Evolutionary conservation across 805 yeast species (phyloP).

Genomic region (Yamadazyma paraphyllophila): DNA sequence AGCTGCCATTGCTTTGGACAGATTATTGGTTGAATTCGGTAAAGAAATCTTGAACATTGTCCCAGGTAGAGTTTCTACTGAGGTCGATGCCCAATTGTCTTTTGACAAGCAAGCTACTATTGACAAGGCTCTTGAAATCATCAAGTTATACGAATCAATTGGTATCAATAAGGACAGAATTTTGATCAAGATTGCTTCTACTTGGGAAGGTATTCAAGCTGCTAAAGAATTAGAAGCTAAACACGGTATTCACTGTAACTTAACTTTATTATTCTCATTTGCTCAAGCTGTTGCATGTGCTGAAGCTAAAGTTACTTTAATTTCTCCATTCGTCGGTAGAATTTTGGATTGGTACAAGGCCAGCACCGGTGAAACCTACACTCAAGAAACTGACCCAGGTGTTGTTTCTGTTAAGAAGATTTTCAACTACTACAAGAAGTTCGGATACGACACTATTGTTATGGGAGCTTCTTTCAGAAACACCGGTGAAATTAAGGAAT

Average conservation of each 20-base stretch:
- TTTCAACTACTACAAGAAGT: constrained; percentile 97
- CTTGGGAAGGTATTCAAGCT: constrained; percentile 99
- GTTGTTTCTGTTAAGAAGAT: constrained; percentile 83
- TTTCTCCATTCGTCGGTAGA: constrained; percentile 99
- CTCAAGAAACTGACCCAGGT: constrained; percentile 89
- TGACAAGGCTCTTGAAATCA: constrained; percentile 89
- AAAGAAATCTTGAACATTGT: constrained; percentile 87
- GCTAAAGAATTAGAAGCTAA: constrained; percentile 91
- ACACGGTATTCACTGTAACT: constrained; percentile 89
- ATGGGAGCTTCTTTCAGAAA: constrained; percentile 99
- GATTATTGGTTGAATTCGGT: constrained; percentile 94
- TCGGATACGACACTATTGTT: constrained; percentile 92
- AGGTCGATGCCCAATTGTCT: constrained; percentile 97
- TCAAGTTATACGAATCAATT: constrained; percentile 75
- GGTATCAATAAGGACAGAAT: constrained; percentile 90
- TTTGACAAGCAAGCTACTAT: constrained; percentile 93
- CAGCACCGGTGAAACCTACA: constrained; percentile 83
- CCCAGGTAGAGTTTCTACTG: constrained; percentile 99
- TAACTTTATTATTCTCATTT: constrained; percentile 92
- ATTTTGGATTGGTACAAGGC: constrained; percentile 98
- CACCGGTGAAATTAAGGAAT: constrained; percentile 88
- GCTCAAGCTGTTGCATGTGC: constrained; percentile 99
- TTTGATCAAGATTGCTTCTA: constrained; percentile 93
- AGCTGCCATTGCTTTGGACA: constrained; percentile 83
- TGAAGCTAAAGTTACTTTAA: constrained; percentile 92